A percentile compares a stretch with the other conserved stretches of the same genome.
Conservation (phyloP, 202 grass and related monocot genomes). For the Carex sylvatica region DNA sequence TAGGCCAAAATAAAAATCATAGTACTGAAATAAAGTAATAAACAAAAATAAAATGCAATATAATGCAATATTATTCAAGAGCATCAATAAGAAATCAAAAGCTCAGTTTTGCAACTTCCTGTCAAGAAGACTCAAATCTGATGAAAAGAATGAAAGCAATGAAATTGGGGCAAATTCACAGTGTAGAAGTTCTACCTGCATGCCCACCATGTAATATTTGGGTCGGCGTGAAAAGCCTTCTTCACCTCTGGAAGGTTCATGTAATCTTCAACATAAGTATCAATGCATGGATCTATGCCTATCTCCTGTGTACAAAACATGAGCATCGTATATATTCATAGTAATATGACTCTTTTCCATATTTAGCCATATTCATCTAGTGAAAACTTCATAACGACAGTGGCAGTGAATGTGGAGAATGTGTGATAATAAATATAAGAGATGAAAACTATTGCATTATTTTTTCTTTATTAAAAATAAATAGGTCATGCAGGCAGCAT, state of each 20-base stretch:
- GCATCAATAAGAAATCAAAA: not conserved
- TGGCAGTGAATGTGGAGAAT: not conserved
- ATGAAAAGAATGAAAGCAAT: not conserved
- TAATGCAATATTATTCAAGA: not conserved
- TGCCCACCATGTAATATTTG: conserved; percentile 23
- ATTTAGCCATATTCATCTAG: not conserved
- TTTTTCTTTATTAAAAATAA: not conserved
- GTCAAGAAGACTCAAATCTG: not conserved
- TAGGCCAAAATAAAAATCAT: not conserved
- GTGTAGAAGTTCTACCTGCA: conserved; percentile 34
- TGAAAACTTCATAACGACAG: not conserved
- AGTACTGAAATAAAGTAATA: not conserved
- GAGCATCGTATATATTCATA: not conserved
- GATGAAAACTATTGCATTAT: not conserved
- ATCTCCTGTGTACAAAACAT: conserved; percentile 38
- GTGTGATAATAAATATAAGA: not conserved
- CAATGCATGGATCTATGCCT: conserved; percentile 53
- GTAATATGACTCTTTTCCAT: not conserved
- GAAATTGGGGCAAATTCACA: conserved; percentile 2
- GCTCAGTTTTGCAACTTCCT: no score
- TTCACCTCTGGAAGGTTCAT: conserved; percentile 47
- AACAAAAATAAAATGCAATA: not conserved
- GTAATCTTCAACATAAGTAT: conserved; percentile 17
- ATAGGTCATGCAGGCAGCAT: not conserved
- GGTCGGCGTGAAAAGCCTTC: conserved; percentile 46